These are phyloP conservation scores for Bipolaris victoriae DNA, from an alignment of 2,329 filamentous ascomycete species.

Conservation along the genomic window DNA sequence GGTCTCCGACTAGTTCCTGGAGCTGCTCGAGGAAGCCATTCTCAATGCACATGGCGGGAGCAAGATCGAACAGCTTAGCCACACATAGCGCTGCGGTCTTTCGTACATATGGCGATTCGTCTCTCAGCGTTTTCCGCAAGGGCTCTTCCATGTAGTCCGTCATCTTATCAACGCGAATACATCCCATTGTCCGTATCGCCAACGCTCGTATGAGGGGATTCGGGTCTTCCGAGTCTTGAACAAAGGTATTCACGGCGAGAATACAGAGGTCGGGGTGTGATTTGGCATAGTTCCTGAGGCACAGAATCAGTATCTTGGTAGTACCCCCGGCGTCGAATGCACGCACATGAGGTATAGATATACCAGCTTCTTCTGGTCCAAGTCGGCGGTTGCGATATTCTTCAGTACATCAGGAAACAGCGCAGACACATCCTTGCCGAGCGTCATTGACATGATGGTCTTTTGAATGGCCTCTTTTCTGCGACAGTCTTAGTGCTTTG, in stretches of 20 bases:
- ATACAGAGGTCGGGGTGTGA: slow-evolving; percentile 98
- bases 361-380: slow-evolving; percentile 99
- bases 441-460: slow-evolving; percentile 99
- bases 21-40: slow-evolving; percentile 94
- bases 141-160: slow-evolving; percentile 99
- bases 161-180: slow-evolving; percentile 98
- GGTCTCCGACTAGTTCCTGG: slow-evolving; percentile 95
- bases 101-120: slow-evolving; percentile 97
- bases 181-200: slow-evolving; percentile 97
- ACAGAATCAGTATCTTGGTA: slow-evolving; percentile 13
- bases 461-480: slow-evolving; percentile 98
- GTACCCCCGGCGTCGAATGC: not conserved
- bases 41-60: slow-evolving; percentile 89
- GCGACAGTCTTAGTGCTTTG: slow-evolving; percentile 42
- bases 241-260: slow-evolving; percentile 97
- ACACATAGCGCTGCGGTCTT: slow-evolving; percentile 98
- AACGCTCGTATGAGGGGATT: slow-evolving; percentile 94
- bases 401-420: slow-evolving; percentile 97
- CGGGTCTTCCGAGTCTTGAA: slow-evolving; percentile 98
- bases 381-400: slow-evolving; percentile 92
- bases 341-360: slow-evolving; percentile 93
- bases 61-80: slow-evolving; percentile 95
- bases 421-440: slow-evolving; percentile 97
- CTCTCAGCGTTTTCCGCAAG: slow-evolving; percentile 89
- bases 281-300: slow-evolving; percentile 93